Evolutionary conservation across 441 rosid species (phyloP), one percentile per base, ranked within the genome.

Genomic region (Brassica hybrid): DNA sequence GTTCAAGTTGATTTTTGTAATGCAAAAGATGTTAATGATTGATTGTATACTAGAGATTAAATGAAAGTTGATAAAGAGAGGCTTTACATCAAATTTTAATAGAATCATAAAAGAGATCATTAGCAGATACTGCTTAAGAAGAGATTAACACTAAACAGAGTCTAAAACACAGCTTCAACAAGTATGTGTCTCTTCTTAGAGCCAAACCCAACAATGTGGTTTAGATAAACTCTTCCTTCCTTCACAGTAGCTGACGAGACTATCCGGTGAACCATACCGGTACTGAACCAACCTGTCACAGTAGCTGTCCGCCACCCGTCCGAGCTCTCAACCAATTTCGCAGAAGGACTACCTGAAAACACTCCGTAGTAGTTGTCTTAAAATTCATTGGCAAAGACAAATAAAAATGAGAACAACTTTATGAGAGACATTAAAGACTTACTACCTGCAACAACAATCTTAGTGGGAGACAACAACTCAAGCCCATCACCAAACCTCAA

Each of bases 301-400:
- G 90, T 45, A 63, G 94, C 99, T 4, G 90, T 92, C 77, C 82
- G 76, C 99, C 97, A 94, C 50, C 93, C 94, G 12, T 94, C 96
- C 0, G 83, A 66, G 86, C 97, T 88, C 90, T 91, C 94, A 6
- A 94, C 87, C 71, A 94, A 48, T 76, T 91, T 85, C 19, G 84
- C 88, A 0, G 94, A 85, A 10, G 91, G 91, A 60, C 79, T 90
- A 25, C 80, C 83, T 79, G 67, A 56, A 79, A 74, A 57, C 72
- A 69, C 10, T 17, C 48, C 1, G 12, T 48, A 48, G 1, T 27
- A 27, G 13, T 38, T 38, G 59, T 57, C 63, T 52, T 7, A 45
- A 18, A 18, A 27, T 12, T 32, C 13, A 2, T 21, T 21, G 23
- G 23, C 23, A 21, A 21, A 45, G 64, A 10, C 11, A 13, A 21